Conservation (phyloP, 306 rosid species). For the Gastrolobium bilobum region DNA sequence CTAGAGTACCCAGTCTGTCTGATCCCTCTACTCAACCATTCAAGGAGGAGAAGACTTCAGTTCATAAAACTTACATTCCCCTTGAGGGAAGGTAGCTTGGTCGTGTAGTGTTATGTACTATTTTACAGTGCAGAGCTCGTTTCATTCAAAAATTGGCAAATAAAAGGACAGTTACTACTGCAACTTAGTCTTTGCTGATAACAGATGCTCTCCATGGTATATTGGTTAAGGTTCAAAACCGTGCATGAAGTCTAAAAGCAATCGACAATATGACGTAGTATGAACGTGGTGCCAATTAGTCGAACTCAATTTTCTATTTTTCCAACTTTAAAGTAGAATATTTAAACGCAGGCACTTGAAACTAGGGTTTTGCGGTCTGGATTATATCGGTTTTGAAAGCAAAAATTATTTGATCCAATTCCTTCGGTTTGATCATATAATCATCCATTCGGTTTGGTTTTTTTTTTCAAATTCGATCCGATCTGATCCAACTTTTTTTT, state of each 20-base stretch:
- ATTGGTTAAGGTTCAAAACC: slow-evolving; percentile 29
- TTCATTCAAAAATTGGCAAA: slow-evolving; percentile 25
- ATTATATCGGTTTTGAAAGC: too few species aligned
- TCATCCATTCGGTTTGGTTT: too few species aligned
- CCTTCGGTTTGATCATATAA: too few species aligned
- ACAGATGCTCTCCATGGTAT: not conserved
- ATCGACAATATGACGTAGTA: not conserved
- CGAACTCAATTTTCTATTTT: slow-evolving; percentile 3
- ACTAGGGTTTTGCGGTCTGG: too few species aligned
- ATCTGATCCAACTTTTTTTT: too few species aligned
- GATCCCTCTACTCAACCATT: slow-evolving; percentile 94
- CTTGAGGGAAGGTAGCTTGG: slow-evolving; percentile 59
- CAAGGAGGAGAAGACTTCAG: slow-evolving; percentile 73
- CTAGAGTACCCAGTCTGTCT: slow-evolving; percentile 83
- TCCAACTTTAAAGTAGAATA: too few species aligned
- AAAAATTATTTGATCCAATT: too few species aligned
- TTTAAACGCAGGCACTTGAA: too few species aligned
- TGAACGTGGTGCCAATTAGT: not conserved
- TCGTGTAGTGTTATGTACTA: slow-evolving; percentile 20
- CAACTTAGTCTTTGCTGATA: slow-evolving; percentile 7
- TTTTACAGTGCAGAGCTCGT: slow-evolving; percentile 2
- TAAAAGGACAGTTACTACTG: not conserved
- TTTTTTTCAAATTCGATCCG: too few species aligned
- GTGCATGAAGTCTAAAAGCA: slow-evolving; percentile 3
- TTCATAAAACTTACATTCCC: slow-evolving; percentile 51